Conservation (phyloP, 2,329 filamentous ascomycete species). For the Emericellopsis atlantica region DNA sequence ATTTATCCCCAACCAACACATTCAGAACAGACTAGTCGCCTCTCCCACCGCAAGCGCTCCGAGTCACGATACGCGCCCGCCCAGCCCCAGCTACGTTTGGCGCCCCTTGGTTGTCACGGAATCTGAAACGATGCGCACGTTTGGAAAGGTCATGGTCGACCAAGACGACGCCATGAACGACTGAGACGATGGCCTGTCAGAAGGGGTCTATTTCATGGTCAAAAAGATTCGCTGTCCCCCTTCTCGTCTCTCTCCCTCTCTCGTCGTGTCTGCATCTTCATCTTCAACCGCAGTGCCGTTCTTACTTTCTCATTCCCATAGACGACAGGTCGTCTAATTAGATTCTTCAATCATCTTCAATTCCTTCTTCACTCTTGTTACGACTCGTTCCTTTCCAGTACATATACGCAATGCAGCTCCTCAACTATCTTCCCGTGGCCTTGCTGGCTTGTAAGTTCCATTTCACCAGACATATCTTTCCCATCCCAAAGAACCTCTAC, state of each 20-base stretch:
- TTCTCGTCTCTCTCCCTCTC: neutral
- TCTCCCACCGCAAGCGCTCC: neutral
- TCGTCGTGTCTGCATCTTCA: neutral
- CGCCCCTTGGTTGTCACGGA: neutral
- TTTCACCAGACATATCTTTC: neutral
- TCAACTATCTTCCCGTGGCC: neutral
- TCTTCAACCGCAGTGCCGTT: conserved; percentile 1
- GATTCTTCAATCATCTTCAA: neutral
- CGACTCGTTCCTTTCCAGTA: neutral
- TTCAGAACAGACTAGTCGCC: neutral
- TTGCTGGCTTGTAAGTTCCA: conserved; percentile 2
- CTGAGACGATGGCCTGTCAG: neutral
- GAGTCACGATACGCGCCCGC: neutral
- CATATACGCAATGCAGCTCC: conserved; percentile 1
- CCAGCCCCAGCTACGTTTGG: neutral
- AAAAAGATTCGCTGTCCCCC: neutral
- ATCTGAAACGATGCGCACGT: conserved; percentile 3
- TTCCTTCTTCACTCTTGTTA: neutral
- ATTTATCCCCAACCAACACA: neutral
- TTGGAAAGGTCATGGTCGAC: neutral
- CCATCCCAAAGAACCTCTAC: neutral
- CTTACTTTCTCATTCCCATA: neutral
- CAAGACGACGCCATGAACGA: neutral
- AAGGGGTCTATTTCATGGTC: neutral
- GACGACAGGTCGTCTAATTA: conserved; percentile 2